Conservation (phyloP, 2,329 filamentous ascomycete species). For the Claviceps sp. region DNA sequence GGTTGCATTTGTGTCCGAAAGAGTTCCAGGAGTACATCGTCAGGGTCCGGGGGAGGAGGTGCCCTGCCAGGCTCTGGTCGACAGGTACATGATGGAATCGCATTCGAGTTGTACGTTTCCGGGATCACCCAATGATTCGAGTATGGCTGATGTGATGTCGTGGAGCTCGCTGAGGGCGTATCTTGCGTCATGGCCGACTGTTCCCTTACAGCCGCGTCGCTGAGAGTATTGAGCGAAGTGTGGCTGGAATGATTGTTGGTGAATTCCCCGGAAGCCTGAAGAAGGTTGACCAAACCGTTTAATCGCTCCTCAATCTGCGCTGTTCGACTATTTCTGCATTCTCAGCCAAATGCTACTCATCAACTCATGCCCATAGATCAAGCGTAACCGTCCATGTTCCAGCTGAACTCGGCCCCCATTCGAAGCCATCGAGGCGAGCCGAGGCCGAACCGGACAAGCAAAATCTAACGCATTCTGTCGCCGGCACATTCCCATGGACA, state of each 20-base stretch:
- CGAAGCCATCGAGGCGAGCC: too few species aligned
- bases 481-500: not conserved
- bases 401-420: too few species aligned
- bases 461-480: too few species aligned
- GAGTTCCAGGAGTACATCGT: constrained; percentile 30
- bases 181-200: constrained; percentile 13
- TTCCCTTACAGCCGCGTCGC: constrained; percentile 15
- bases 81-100: constrained; percentile 34
- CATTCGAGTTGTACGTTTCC: constrained; percentile 30
- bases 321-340: constrained; percentile 24
- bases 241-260: constrained; percentile 11
- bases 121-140: constrained; percentile 21
- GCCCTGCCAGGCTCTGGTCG: constrained; percentile 26
- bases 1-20: constrained; percentile 30
- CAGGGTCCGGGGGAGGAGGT: constrained; percentile 28
- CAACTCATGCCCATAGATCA: too few species aligned
- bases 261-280: constrained; percentile 30
- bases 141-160: constrained; percentile 6
- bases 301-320: constrained; percentile 36
- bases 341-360: too few species aligned
- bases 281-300: constrained; percentile 33
- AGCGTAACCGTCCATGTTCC: too few species aligned
- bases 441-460: too few species aligned
- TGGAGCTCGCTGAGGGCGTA: constrained; percentile 11
- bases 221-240: constrained; percentile 14